Base-by-base conservation (phyloP, 2,329 filamentous ascomycete genomes). In the Akanthomyces lecanii region DNA sequence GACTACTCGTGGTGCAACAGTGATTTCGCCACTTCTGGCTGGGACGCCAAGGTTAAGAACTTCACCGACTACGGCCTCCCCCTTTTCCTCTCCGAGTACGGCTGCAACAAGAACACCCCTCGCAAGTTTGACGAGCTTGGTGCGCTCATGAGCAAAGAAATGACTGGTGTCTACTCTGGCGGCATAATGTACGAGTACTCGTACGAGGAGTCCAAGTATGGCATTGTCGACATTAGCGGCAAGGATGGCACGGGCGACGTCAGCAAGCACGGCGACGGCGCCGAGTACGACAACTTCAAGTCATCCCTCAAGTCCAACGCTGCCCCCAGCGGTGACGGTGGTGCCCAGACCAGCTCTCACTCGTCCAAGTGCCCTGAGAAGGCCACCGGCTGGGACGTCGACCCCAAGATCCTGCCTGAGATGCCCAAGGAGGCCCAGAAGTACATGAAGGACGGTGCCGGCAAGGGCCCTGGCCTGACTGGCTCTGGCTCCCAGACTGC, bases 181-280 rank as follows among this genome's bases (percentile, higher is more conserved):
- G 95, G 95, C 75, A 85, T 99, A 45, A 90, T 97, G 76, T 99
- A 97, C 79, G 93, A 98, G 78, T 99, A 97, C 81, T 88, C 90
- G 11, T 79, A 89, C 71, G 92, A 96, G 77, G 82, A 82, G 65
- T 91, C 88, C 78, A 82, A 88, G 52, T 98, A 87, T 76, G 94
- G 93, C 67, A 88, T 96, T 64, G 92, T 93, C 72, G 78, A 85
- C 63, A 80, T 95, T 71, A 72, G 76, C 53, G 83, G 82, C 66
- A 70, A 76, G 72, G 47, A 28, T 23, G 63, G 44, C 25, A 76
- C 28, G 21, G 61, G 82, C 63, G 77, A 75, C 5, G 82, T 90
- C 64, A 78, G 78, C 38, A 83, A 89, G 67, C 77, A 82, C 40
- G 14, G 51, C 23, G 66, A 75, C 47, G 28, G 56, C 38, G 65